A percentile compares a stretch with the other conserved stretches of the same genome.
These are phyloP conservation scores for Letharia columbiana DNA, from an alignment of 495 filamentous ascomycete species.

Conservation along the genomic window DNA sequence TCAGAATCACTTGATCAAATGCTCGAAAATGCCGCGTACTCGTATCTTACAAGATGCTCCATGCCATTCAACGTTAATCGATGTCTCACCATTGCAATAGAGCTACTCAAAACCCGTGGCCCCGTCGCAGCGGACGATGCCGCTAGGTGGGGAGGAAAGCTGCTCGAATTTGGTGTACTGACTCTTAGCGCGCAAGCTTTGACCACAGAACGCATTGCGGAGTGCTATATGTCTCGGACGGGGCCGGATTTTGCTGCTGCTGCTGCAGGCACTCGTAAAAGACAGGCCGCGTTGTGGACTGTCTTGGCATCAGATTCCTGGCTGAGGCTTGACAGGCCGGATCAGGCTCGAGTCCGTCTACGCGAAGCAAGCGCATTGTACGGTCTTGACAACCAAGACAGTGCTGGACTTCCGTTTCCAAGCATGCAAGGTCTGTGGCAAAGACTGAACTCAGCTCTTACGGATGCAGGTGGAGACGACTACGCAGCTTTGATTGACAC, in stretches of 20 bases:
- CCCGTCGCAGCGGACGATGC: constrained; percentile 77
- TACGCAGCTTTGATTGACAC: background rate
- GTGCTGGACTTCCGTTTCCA: constrained; percentile 14
- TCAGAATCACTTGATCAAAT: constrained; percentile 73
- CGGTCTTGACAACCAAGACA: background rate
- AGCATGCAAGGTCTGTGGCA: constrained; percentile 21
- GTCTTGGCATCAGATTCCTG: constrained; percentile 75
- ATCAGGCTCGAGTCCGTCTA: constrained; percentile 16
- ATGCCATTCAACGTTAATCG: constrained; percentile 68
- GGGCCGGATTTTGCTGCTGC: constrained; percentile 52
- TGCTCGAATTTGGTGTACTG: constrained; percentile 67
- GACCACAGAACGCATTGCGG: constrained; percentile 71
- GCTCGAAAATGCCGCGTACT: constrained; percentile 83
- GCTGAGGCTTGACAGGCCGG: constrained; percentile 45
- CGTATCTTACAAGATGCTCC: constrained; percentile 76
- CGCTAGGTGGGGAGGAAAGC: constrained; percentile 69
- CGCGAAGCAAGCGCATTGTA: constrained; percentile 17
- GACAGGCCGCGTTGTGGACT: constrained; percentile 88
- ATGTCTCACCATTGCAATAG: constrained; percentile 64
- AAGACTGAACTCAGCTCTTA: constrained; percentile 6
- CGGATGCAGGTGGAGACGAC: background rate
- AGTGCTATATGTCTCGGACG: constrained; percentile 69
- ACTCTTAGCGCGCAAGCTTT: constrained; percentile 70
- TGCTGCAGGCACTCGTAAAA: constrained; percentile 57
- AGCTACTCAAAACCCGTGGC: constrained; percentile 71